Conservation (phyloP, 352 stramenopile species). For the Globisporangium splendens region DNA sequence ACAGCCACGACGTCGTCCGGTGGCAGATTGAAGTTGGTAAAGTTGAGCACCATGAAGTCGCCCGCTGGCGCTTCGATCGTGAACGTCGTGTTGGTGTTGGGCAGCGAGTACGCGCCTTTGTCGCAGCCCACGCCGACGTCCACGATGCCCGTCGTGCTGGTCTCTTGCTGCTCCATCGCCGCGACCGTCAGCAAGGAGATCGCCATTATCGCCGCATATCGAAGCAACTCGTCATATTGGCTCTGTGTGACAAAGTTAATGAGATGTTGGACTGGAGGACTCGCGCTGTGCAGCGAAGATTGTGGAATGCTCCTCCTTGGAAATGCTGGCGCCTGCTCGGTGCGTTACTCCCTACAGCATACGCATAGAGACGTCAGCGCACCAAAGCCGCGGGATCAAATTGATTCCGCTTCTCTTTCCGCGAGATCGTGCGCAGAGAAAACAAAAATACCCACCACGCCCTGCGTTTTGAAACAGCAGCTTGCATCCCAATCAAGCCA, state of each 20-base stretch:
- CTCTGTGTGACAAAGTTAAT: no score
- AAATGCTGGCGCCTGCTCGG: no score
- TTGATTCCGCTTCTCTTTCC: neutral
- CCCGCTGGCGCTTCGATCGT: conserved; percentile 41
- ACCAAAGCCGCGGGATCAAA: no score
- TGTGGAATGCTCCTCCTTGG: neutral
- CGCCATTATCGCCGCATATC: neutral
- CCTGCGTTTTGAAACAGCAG: neutral
- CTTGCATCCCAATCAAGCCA: no score
- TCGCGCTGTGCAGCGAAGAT: neutral
- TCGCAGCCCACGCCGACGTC: conserved; percentile 35
- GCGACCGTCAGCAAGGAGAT: neutral
- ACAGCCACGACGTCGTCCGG: conserved; percentile 53
- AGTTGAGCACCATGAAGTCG: conserved; percentile 61
- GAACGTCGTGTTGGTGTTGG: conserved; percentile 21
- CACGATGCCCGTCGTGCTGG: neutral
- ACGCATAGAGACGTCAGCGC: no score
- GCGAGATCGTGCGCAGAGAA: neutral
- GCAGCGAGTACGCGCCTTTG: conserved; percentile 20
- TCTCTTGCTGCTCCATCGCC: neutral
- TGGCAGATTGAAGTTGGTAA: conserved; percentile 61
- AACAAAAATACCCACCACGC: neutral
- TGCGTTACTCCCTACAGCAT: no score
- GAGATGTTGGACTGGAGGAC: no score
- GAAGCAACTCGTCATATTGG: neutral